Base-by-base conservation (phyloP, 2,329 filamentous ascomycete genomes). In the Zymoseptoria ardabiliae region DNA sequence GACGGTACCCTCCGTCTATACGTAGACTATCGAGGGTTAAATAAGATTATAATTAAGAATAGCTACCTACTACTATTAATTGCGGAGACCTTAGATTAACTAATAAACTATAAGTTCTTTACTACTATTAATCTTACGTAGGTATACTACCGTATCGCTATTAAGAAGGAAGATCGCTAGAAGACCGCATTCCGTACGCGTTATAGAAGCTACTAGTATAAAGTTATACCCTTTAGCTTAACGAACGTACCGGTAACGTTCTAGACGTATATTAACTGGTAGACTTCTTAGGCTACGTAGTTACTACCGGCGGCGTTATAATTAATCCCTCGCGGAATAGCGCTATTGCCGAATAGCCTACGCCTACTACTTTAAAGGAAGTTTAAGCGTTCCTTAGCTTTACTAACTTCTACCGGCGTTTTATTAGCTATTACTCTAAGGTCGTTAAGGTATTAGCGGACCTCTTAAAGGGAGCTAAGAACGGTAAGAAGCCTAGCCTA, bases 41-140 rank as follows among this genome's bases (percentile, higher is more conserved):
- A 75, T 55, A 21, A 50, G 3, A 62, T 73, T 22, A 74, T 63
- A 1, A 56, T 66, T n/a, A 75, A 75, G 55, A 66, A 73, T 58
- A 23, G 58, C 2, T 70, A 70, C 48, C 63, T 58, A 0, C 21
- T 74, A 19, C 65, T 58, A 0, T 54, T 72, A 19, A 70, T 73
- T 28, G 54, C 54, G 2, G 61, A 74, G 55, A 63, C 63, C 0
- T 45, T 70, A 19, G 61, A 71, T 22, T n/a, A 53, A 0, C 17
- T 73, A 13, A 49, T 19, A 10, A 19, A 52, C 6, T 55, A 58
- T 2, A 62, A 54, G 19, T 56, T 54, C 2, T 71, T 67, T 35
- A 65, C 58, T 3, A 68, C 59, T 21, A n/a, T 73, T 5, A 65
- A 72, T 58, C 8, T 72, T 28, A 62, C 57, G 13, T 57, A 63